Conservation (phyloP, 1,139 yeast genomes). For the Meyerozyma carpophila region DNA sequence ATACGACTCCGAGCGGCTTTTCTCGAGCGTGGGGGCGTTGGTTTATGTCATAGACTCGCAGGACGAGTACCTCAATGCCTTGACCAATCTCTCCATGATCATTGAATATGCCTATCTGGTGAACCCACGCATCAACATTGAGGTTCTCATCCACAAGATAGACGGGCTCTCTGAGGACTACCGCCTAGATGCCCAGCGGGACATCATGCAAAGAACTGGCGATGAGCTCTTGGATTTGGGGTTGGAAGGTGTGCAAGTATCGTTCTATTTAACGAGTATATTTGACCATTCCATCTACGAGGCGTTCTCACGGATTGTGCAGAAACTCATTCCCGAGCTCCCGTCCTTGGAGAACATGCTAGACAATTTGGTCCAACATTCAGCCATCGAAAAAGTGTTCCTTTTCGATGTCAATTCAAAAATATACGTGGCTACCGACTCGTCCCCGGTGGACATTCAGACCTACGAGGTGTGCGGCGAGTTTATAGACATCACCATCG, state of each 20-base stretch:
- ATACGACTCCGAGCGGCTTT: conserved; percentile 72
- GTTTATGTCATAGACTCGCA: conserved; percentile 93
- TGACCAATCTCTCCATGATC: conserved; percentile 83
- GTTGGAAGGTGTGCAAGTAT: conserved; percentile 83
- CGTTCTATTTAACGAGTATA: conserved; percentile 87
- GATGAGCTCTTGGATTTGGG: conserved; percentile 90
- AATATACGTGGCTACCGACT: conserved; percentile 92
- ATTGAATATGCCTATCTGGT: conserved; percentile 84
- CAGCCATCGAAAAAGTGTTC: conserved; percentile 88
- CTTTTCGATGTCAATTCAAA: conserved; percentile 90
- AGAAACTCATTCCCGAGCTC: conserved; percentile 81
- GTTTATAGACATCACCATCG: conserved; percentile 90
- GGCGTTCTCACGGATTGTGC: conserved; percentile 90
- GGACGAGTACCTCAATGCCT: conserved; percentile 89
- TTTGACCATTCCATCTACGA: conserved; percentile 95
- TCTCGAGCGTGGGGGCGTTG: conserved; percentile 84
- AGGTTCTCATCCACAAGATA: conserved; percentile 89
- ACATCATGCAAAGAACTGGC: conserved; percentile 92
- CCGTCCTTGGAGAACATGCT: conserved; percentile 85
- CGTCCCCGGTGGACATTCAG: conserved; percentile 91
- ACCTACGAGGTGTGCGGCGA: conserved; percentile 97
- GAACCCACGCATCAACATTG: conserved; percentile 82
- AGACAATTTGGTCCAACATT: conserved; percentile 83
- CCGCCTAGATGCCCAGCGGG: conserved; percentile 89
- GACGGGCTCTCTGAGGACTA: conserved; percentile 95